Base-by-base conservation (phyloP, 139 green algal genomes). In the Chlamydomonas asymmetrica region DNA sequence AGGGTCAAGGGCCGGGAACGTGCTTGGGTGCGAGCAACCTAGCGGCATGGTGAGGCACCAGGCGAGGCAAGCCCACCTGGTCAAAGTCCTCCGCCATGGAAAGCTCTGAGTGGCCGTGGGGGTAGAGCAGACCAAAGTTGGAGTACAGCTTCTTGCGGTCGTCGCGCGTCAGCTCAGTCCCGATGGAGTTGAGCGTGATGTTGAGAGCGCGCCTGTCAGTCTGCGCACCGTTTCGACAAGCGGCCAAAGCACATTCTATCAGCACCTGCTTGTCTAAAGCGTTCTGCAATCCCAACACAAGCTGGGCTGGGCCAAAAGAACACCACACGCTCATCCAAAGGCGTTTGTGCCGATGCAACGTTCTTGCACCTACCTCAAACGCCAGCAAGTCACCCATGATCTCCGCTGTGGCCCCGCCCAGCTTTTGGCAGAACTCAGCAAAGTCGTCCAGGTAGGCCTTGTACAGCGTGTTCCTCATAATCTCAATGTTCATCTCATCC, bases 401-500 rank as follows among this genome's bases (percentile, higher is more conserved):
- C 57, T 96, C 89, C 0, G 82, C 82, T 5, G 96, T 99, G 50
- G 89, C 89, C 54, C 95, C 92, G 10, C 96, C 96, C 66, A 99
- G 65, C 32, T 79, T 78, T 41, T 73, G 71, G 80, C 92, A 96
- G 81, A 94, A 94, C 4, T 82, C 40, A 0, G 94, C 85, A 84
- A 99, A 99, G 85, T 99, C 96, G 62, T 99, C 92, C 63, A 99
- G 87, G 87, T 99, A 99, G 0, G 95, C 93, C 84, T 98, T 98
- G 92, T 98, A 99, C 71, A 98, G 83, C 39, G 90, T 98, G 88
- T 98, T 98, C 66, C 92, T 80, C 89, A 98, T 94, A 77, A 98
- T 94, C 84, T 99, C 96, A 39, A 99, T 95, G 84, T 99, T 98
- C 94, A 99, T 98, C 78, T 99, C 96, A 71, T 99, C 96, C 80